Percentiles rank a stretch among this genome's conserved stretches.
These are phyloP conservation scores for Kwoniella pini DNA, from an alignment of 768 basidiomycete genomes.

Conservation along the genomic window DNA sequence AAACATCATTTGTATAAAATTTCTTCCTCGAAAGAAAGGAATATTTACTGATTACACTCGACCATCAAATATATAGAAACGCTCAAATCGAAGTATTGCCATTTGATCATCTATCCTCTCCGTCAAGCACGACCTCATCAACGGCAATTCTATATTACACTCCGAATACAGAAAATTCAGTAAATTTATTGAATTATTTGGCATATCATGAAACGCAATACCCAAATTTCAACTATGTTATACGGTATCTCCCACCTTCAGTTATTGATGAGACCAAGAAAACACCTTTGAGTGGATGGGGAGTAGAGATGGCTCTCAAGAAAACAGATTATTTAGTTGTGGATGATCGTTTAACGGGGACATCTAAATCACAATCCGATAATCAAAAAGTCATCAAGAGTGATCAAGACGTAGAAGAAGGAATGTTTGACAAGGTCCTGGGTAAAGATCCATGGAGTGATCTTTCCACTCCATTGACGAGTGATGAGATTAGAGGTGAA, in stretches of 20 bases:
- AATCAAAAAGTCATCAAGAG: not conserved
- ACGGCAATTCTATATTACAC: conserved; percentile 76
- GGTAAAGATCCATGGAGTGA: conserved; percentile 48
- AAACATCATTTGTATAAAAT: too few relatives aligned
- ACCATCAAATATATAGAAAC: conserved; percentile 27
- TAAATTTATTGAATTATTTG: conserved; percentile 66
- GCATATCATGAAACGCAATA: conserved; percentile 59
- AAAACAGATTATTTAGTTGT: conserved; percentile 95
- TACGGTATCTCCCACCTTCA: conserved; percentile 66
- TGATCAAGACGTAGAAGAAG: not conserved
- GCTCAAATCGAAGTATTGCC: conserved; percentile 29
- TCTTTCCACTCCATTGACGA: conserved; percentile 38
- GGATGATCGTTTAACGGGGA: conserved; percentile 67
- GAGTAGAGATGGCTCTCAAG: conserved; percentile 88
- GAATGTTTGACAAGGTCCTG: conserved; percentile 30
- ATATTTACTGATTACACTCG: not conserved
- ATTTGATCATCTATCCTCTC: conserved; percentile 59
- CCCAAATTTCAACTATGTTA: conserved; percentile 68
- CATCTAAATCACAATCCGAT: not conserved
- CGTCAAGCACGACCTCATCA: conserved; percentile 58
- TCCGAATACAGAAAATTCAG: conserved; percentile 68
- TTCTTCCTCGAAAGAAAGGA: too few relatives aligned
- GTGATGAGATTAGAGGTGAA: conserved; percentile 61
- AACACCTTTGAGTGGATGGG: conserved; percentile 73
- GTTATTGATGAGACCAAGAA: conserved; percentile 16